Base-by-base conservation (phyloP, 2,329 filamentous ascomycete genomes). In the Fusarium sp. region DNA sequence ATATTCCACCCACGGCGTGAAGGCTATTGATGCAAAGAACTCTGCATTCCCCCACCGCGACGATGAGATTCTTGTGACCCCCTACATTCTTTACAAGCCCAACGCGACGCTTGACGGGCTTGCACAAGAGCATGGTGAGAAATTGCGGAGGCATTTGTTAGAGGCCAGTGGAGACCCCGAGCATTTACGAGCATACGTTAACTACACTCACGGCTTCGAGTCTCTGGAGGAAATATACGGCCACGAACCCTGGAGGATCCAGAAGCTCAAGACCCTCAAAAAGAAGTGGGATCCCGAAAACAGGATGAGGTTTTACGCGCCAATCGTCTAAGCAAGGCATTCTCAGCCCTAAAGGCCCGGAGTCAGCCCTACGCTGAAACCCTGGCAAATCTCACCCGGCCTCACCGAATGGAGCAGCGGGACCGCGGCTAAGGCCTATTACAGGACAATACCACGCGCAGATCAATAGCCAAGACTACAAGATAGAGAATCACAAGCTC, bases 221-320 rank as follows among this genome's bases (percentile, higher is more conserved):
- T 45, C 58, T 0, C 28, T 71, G 9, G 63, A 66, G 13, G 42
- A 51, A 12, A 62, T 73, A 5, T 75, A 75, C 2, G 73, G 67
- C 4, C 35, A 70, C 17, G 73, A 74, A 3, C 15, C 58, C 7
- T 72, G 86, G 85, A 82, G 87, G 18, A 76, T 85, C 72, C 77
- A 84, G 57, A 84, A 81, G 63, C 78, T 89, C 72, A 80, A 76
- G 69, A 69, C 71, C 13, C 72, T 88, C 63, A 89, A 89, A 81
- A 71, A 78, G 42, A 82, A 83, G 71, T 88, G 85, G 72, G 87
- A 89, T 73, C 85, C 83, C 3, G 54, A 81, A 12, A 75, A 78
- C 17, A 62, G 63, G 10, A 78, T 79, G 75, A 71, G 74, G 17
- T 78, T 76, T 35, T 79, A 78, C 24, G 75, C 72, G 8, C 75